phyloP scores from a whole-genome alignment of 2,329 filamentous ascomycete species.

The Alternaria sp. region DNA sequence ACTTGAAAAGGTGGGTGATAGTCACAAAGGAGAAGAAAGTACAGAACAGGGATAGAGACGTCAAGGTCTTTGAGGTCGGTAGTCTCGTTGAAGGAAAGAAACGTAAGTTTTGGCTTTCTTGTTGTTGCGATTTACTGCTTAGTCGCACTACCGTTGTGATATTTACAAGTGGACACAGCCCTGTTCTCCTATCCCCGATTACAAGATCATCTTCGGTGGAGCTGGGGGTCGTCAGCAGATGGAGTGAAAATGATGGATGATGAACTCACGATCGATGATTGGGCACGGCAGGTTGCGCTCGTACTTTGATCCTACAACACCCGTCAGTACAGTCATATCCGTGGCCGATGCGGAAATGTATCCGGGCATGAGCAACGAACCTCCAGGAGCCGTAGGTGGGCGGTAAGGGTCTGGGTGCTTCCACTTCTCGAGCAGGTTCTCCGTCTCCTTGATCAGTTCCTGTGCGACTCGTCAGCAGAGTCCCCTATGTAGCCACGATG shows the following conservation, averaged over 20 bases:
- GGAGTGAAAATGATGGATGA: not conserved
- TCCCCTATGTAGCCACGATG: conserved; percentile 1
- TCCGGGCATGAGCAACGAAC: conserved; percentile 58
- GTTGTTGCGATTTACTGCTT: conserved; percentile 11
- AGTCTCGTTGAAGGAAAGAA: not conserved
- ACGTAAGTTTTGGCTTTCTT: conserved; percentile 7
- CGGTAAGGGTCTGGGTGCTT: conserved; percentile 96
- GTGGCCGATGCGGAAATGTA: conserved; percentile 33
- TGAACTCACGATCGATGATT: conserved; percentile 77
- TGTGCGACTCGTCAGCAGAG: conserved; percentile 53
- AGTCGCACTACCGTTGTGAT: conserved; percentile 13
- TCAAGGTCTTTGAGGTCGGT: not conserved
- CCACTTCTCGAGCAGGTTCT: conserved; percentile 88
- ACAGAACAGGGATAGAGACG: not conserved
- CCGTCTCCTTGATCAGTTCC: conserved; percentile 86
- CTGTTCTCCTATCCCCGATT: conserved; percentile 20
- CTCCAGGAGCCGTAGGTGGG: conserved; percentile 90
- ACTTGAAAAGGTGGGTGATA: not conserved
- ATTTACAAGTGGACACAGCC: conserved; percentile 21
- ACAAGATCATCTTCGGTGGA: conserved; percentile 49
- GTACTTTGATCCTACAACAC: conserved; percentile 83
- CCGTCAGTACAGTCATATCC: conserved; percentile 29
- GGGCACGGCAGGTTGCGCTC: conserved; percentile 89
- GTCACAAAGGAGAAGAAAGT: not conserved
- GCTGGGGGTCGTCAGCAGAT: conserved; percentile 34